These are phyloP conservation scores for Heracleum sosnowskyi DNA, from an alignment of 129 eudicot genomes.

Conservation along the genomic window DNA sequence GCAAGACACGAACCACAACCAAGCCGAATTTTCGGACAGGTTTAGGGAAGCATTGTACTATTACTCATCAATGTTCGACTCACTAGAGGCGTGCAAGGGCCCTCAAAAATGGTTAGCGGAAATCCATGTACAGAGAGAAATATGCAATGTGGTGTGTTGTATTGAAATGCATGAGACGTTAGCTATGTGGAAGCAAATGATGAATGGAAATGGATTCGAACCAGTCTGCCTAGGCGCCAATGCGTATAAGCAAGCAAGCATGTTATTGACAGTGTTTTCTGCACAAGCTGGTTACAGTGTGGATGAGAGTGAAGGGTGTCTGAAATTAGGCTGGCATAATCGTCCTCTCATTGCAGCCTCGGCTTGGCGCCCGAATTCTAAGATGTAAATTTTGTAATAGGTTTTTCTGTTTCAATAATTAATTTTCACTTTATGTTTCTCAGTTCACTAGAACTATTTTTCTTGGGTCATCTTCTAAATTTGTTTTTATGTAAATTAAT, in stretches of 20 bases:
- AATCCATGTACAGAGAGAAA: slow-evolving; percentile 57
- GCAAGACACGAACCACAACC: slow-evolving; percentile 79
- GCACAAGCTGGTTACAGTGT: slow-evolving; percentile 77
- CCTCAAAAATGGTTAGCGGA: slow-evolving; percentile 51
- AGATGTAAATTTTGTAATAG: background rate
- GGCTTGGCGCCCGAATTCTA: slow-evolving; percentile 45
- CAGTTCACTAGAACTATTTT: background rate
- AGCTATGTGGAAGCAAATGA: slow-evolving; percentile 51
- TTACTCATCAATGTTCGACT: slow-evolving; percentile 79
- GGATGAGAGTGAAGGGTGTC: slow-evolving; percentile 72
- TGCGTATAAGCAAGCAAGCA: slow-evolving; percentile 81
- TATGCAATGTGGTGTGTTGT: slow-evolving; percentile 66
- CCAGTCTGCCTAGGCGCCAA: slow-evolving; percentile 60
- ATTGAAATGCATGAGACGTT: slow-evolving; percentile 79
- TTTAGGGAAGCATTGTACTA: slow-evolving; percentile 68
- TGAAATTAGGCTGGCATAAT: slow-evolving; percentile 80
- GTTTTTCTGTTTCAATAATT: background rate
- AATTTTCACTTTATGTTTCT: background rate
- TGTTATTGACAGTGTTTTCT: slow-evolving; percentile 63
- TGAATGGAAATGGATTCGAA: slow-evolving; percentile 46
- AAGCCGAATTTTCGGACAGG: slow-evolving; percentile 44
- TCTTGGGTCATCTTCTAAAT: too few species aligned
- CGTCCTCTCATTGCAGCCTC: slow-evolving; percentile 81
- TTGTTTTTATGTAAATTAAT: too few species aligned
- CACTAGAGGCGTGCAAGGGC: slow-evolving; percentile 45